These are phyloP conservation scores for Raphanus raphanistrum DNA, from an alignment of 345 rosid species.

Conservation along the genomic window DNA sequence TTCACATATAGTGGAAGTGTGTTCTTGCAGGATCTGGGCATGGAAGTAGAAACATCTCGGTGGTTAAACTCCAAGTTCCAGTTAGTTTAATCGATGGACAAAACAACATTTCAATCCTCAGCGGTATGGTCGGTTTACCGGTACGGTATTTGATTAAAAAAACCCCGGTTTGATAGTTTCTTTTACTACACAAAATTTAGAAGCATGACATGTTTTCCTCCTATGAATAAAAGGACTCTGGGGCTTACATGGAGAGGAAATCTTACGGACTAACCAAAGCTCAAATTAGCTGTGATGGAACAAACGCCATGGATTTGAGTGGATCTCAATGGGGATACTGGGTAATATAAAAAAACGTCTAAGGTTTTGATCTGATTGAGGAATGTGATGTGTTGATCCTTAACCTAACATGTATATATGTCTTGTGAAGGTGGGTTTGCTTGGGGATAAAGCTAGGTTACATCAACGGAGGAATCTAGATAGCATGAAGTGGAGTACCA, in stretches of 20 bases:
- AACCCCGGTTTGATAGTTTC: not conserved
- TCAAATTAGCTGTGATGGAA: slow-evolving; percentile 40
- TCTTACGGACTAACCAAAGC: slow-evolving; percentile 55
- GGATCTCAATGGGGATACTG: slow-evolving; percentile 70
- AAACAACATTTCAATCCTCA: slow-evolving; percentile 71
- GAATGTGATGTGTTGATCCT: not conserved
- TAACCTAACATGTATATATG: slow-evolving; percentile 7
- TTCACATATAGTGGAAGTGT: not conserved
- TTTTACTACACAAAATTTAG: not conserved
- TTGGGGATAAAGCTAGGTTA: slow-evolving; percentile 59
- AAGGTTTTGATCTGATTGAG: not conserved
- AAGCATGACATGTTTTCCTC: not conserved
- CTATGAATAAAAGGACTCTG: slow-evolving; percentile 63
- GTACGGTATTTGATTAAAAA: slow-evolving; percentile 40
- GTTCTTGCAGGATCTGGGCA: slow-evolving; percentile 54
- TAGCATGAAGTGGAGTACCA: slow-evolving; percentile 49
- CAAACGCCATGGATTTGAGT: slow-evolving; percentile 42
- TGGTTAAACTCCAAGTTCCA: slow-evolving; percentile 48
- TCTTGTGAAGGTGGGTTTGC: slow-evolving; percentile 56
- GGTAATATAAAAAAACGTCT: slow-evolving; percentile 36
- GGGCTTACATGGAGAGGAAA: slow-evolving; percentile 65
- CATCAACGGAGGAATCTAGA: slow-evolving; percentile 36
- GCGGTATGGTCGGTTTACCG: slow-evolving; percentile 92
- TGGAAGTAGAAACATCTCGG: slow-evolving; percentile 56
- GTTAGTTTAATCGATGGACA: slow-evolving; percentile 46